These are phyloP conservation scores for Alternaria solani DNA, from an alignment of 2,329 filamentous ascomycete species.

Conservation along the genomic window DNA sequence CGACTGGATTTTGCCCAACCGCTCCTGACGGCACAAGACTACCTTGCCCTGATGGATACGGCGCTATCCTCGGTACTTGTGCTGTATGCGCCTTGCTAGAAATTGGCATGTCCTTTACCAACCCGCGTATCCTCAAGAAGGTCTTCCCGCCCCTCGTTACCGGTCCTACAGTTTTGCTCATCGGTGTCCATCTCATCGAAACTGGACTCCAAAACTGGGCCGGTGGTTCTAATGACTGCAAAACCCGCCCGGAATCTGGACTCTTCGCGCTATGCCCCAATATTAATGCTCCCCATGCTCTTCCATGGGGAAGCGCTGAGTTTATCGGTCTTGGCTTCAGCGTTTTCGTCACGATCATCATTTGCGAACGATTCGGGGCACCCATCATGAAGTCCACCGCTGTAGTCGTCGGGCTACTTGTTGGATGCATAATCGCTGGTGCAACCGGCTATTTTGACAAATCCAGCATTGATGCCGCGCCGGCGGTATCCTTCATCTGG, in stretches of 20 bases:
- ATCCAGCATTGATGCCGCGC: slow-evolving; percentile 74
- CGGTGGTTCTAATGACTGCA: slow-evolving; percentile 71
- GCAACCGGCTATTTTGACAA: slow-evolving; percentile 80
- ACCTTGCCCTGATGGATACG: slow-evolving; percentile 79
- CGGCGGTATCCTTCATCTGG: slow-evolving; percentile 79
- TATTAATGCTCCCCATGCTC: slow-evolving; percentile 72
- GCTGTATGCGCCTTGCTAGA: slow-evolving; percentile 65
- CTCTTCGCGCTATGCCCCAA: slow-evolving; percentile 67
- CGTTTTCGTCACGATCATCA: slow-evolving; percentile 79
- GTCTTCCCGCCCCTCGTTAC: slow-evolving; percentile 82
- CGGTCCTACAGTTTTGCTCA: slow-evolving; percentile 72
- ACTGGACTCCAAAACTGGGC: slow-evolving; percentile 81
- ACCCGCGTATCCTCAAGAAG: slow-evolving; percentile 71
- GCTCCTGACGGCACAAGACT: slow-evolving; percentile 70
- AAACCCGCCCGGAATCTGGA: slow-evolving; percentile 54
- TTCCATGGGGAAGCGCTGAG: slow-evolving; percentile 80
- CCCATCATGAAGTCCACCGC: slow-evolving; percentile 85
- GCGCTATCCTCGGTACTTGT: slow-evolving; percentile 74
- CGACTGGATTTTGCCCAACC: slow-evolving; percentile 71
- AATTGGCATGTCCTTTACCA: slow-evolving; percentile 76
- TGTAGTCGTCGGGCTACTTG: slow-evolving; percentile 76
- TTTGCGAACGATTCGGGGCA: slow-evolving; percentile 81
- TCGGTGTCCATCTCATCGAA: slow-evolving; percentile 76
- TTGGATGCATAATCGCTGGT: slow-evolving; percentile 80
- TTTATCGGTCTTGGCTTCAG: slow-evolving; percentile 82